These are phyloP conservation scores for Penicillium egyptiacum DNA, from an alignment of 495 filamentous ascomycete species.

Conservation along the genomic window DNA sequence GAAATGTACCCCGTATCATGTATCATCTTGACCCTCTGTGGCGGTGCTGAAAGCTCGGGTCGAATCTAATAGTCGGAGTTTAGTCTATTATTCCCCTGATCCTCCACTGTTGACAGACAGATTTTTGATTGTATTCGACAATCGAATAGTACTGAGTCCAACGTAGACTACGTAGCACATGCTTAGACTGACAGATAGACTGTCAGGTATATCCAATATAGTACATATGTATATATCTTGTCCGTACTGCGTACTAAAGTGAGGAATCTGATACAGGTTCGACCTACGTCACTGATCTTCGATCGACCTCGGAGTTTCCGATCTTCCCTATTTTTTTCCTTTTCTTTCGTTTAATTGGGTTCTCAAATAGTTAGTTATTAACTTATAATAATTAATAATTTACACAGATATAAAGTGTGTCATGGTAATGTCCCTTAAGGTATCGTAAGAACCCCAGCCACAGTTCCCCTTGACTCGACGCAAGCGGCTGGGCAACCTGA, in stretches of 20 bases:
- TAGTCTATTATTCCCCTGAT: neutral
- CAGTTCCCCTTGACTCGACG: conserved; percentile 34
- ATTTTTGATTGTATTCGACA: neutral
- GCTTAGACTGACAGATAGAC: too few relatives aligned
- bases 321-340: conserved; percentile 13
- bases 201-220: too few relatives aligned
- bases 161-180: too few relatives aligned
- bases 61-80: conserved; percentile 9
- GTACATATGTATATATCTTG: too few relatives aligned
- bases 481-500: conserved; percentile 29
- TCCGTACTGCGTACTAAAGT: neutral
- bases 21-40: conserved; percentile 1
- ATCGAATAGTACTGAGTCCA: neutral
- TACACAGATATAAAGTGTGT: neutral
- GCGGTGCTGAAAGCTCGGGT: conserved; percentile 14
- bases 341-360: neutral
- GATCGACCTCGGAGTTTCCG: conserved; percentile 19
- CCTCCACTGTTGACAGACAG: neutral
- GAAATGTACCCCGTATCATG: too few relatives aligned
- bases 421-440: neutral
- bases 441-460: conserved; percentile 23
- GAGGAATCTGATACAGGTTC: neutral
- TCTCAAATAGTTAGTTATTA: neutral
- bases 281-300: conserved; percentile 27
- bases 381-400: neutral